These are phyloP conservation scores for Ogataea allantospora DNA, from an alignment of 805 yeast genomes.

Conservation along the genomic window DNA sequence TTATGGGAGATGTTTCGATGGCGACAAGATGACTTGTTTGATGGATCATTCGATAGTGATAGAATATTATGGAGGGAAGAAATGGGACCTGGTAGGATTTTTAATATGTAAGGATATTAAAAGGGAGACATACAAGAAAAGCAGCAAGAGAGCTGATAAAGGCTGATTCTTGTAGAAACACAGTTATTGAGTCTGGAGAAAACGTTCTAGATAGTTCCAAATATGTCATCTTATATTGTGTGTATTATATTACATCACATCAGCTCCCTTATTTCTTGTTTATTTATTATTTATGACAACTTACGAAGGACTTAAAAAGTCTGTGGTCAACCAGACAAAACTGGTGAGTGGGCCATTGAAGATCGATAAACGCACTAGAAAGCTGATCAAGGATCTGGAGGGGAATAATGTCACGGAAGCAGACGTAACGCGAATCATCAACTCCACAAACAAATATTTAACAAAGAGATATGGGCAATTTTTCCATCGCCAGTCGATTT, in stretches of 20 bases:
- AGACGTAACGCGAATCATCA: slow-evolving; percentile 14
- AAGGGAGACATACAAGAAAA: too few species aligned
- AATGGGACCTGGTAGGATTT: too few species aligned
- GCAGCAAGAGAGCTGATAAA: too few species aligned
- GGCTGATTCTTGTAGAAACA: too few species aligned
- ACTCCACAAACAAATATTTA: slow-evolving; percentile 12
- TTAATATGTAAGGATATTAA: not conserved
- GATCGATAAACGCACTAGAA: slow-evolving; percentile 14
- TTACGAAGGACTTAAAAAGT: slow-evolving; percentile 26
- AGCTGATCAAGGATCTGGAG: slow-evolving; percentile 10
- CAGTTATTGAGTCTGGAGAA: too few species aligned
- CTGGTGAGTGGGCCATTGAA: slow-evolving; percentile 19
- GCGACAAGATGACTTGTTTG: slow-evolving; percentile 1
- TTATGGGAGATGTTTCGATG: slow-evolving; percentile 5
- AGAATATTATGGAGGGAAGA: not conserved
- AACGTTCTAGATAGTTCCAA: too few species aligned
- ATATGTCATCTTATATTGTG: too few species aligned
- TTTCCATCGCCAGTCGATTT: slow-evolving; percentile 31
- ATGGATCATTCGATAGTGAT: slow-evolving; percentile 12
- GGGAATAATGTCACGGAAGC: slow-evolving; percentile 9
- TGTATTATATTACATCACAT: too few species aligned
- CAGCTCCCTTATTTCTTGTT: not conserved
- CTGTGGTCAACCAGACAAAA: slow-evolving; percentile 26
- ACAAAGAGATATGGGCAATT: slow-evolving; percentile 21
- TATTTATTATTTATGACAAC: slow-evolving; percentile 12